Percentiles rank a stretch among this genome's conserved stretches.
Conservation (phyloP, 2,329 filamentous ascomycete genomes). For the Aspergillus arachidicola region DNA sequence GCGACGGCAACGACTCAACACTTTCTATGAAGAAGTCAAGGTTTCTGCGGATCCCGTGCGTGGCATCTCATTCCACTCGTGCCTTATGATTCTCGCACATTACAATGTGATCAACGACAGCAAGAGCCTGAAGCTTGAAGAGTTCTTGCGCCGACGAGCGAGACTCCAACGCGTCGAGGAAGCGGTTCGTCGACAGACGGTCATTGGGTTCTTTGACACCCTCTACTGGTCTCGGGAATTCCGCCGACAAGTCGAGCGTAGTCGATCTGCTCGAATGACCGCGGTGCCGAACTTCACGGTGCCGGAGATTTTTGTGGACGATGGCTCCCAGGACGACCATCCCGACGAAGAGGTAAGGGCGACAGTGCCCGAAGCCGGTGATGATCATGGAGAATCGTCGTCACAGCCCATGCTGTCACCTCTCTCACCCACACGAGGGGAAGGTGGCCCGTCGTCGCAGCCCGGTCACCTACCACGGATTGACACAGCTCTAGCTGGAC, state of each 20-base stretch:
- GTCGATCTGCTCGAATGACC: constrained; percentile 75
- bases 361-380: constrained; percentile 7
- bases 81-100: constrained; percentile 94
- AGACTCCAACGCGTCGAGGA: constrained; percentile 93
- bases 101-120: constrained; percentile 99
- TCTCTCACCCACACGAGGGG: constrained; percentile 30
- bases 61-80: constrained; percentile 87
- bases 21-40: constrained; percentile 96
- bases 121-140: constrained; percentile 91
- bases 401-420: constrained; percentile 37
- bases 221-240: constrained; percentile 84
- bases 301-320: constrained; percentile 88
- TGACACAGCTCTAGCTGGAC: constrained; percentile 44
- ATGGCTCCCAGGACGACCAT: constrained; percentile 57
- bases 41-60: constrained; percentile 87
- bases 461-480: constrained; percentile 51
- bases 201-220: constrained; percentile 95
- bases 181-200: constrained; percentile 84
- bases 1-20: constrained; percentile 78
- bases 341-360: constrained; percentile 21
- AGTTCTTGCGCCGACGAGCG: constrained; percentile 87
- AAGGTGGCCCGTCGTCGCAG: constrained; percentile 28
- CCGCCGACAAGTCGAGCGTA: constrained; percentile 71
- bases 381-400: constrained; percentile 13
- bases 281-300: constrained; percentile 77